A percentile compares a stretch with the other conserved stretches of the same genome.
These are phyloP conservation scores for Isochrysis galbana DNA, from an alignment of 78 protist genomes.

Conservation along the genomic window DNA sequence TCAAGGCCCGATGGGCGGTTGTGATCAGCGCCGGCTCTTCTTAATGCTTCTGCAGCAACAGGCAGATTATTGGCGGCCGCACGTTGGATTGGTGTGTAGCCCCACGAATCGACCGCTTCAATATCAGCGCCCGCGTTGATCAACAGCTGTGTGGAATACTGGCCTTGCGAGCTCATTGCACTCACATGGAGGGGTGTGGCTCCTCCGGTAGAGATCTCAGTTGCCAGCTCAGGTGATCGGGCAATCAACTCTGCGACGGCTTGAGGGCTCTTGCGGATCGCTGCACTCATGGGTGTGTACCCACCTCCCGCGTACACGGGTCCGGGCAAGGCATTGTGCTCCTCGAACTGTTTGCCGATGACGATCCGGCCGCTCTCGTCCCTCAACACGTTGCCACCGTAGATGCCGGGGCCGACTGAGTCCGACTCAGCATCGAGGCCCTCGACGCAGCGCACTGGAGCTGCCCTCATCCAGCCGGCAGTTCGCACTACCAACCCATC, in stretches of 20 bases:
- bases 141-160: slow-evolving; percentile 4
- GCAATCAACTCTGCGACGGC: background rate
- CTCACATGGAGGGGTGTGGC: slow-evolving; percentile 44
- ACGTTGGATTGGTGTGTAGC: background rate
- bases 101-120: background rate
- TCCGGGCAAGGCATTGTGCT: slow-evolving; percentile 44
- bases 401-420: slow-evolving; percentile 10
- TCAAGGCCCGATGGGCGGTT: background rate
- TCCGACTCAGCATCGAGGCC: background rate
- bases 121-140: background rate
- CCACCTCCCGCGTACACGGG: slow-evolving; percentile 48
- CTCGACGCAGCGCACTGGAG: too few species aligned
- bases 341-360: slow-evolving; percentile 35
- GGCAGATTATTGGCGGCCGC: background rate
- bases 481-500: too few species aligned
- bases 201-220: slow-evolving; percentile 44
- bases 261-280: background rate
- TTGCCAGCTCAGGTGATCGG: background rate
- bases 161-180: slow-evolving; percentile 26
- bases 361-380: background rate
- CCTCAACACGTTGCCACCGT: slow-evolving; percentile 35
- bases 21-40: background rate
- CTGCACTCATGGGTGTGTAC: slow-evolving; percentile 27
- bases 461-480: too few species aligned
- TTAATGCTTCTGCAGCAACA: background rate